Base-by-base conservation (phyloP, 2,329 filamentous ascomycete species). In the Fusarium nodosum region DNA sequence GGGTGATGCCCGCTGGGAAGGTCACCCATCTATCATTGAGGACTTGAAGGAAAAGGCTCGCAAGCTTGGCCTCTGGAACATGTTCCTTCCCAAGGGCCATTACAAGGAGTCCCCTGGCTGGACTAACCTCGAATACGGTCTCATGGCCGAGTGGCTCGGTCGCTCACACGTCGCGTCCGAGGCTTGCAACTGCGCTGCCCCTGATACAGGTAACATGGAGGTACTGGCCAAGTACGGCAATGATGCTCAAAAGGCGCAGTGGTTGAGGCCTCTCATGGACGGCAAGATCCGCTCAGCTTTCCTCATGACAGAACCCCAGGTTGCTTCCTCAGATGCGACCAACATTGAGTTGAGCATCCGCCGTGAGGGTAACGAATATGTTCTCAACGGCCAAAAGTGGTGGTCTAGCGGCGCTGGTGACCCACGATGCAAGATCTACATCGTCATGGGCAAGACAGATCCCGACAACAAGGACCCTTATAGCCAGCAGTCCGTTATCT, bases 311-410 rank as follows among this genome's bases (percentile, higher is more conserved):
- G 94, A 97, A 84, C 93, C 94, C 7, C 91, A 93, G 74, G 87
- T 97, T 44, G 94, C 94, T 7, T 94, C 91, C 22, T 94, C 91
- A 50, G 95, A 98, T 83, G 96, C 96, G 7, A 97, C 90, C 60
- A 98, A 99, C 79, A 97, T 97, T 71, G 86, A 94, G 81, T 84
- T 99, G 78, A 87, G 86, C 62, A 97, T 99, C 78, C 87, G 84
- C 71, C 89, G 88, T 60, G 93, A 97, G 71, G 95, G 94, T 13
- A 89, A 96, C 76, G 89, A 96, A 74, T 97, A 96, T 77, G 89
- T 98, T 20, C 86, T 99, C 56, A 97, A 98, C 77, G 96, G 96
- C 60, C 75, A 95, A 88, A 99, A 99, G 93, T 99, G 96, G 96
- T 99, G 96, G 96, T 97, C 93, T 30, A 97, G 93, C 69, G 96